phyloP scores from a whole-genome alignment of 495 filamentous ascomycete species.

The Viridothelium virens region DNA sequence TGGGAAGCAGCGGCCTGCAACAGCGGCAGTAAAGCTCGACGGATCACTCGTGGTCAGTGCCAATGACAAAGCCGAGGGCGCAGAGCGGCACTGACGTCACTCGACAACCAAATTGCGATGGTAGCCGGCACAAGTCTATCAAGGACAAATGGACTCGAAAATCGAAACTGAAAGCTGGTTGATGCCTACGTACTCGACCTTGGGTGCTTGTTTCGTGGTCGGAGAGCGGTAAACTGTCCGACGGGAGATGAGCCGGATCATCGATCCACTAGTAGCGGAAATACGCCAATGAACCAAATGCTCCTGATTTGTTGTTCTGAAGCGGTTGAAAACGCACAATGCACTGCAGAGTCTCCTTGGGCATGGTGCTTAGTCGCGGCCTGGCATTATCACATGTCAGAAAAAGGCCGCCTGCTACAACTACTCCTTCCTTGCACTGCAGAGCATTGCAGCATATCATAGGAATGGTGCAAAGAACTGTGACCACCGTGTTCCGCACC shows the following conservation, averaged over 20 bases:
- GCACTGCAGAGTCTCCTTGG: background rate
- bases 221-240: background rate
- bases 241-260: background rate
- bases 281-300: background rate
- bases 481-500: background rate
- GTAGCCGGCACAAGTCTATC: too few relatives aligned
- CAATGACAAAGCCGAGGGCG: background rate
- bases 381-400: too few relatives aligned
- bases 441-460: background rate
- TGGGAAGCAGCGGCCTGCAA: slow-evolving; percentile 1
- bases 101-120: background rate
- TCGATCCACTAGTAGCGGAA: background rate
- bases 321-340: background rate
- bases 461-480: background rate
- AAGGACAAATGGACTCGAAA: too few relatives aligned
- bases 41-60: background rate
- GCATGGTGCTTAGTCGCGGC: too few relatives aligned
- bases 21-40: background rate
- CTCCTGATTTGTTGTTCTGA: too few relatives aligned
- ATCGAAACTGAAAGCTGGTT: too few relatives aligned
- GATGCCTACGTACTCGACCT: too few relatives aligned
- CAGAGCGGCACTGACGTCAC: background rate
- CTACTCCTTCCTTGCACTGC: background rate
- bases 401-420: too few relatives aligned
- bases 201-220: too few relatives aligned